Conservation (phyloP, 306 rosid genomes). For the Prinsepia uniflora region DNA sequence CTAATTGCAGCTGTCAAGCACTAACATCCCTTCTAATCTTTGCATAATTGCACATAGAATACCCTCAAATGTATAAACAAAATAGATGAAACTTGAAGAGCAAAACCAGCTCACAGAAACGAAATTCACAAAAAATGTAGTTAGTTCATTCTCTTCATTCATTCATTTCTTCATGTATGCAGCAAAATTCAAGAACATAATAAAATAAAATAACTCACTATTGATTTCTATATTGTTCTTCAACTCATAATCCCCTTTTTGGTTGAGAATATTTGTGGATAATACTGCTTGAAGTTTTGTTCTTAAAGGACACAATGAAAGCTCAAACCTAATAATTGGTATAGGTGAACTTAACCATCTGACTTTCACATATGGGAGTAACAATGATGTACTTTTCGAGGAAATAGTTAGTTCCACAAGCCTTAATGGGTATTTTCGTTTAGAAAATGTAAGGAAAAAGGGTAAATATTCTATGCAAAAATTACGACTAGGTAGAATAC, state of each 20-base stretch:
- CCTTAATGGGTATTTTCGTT: constrained; percentile 14
- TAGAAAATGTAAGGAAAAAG: constrained; percentile 2
- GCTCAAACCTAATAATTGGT: too few species aligned
- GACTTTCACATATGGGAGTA: not conserved
- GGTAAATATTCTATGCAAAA: constrained; percentile 19
- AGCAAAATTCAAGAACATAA: not conserved
- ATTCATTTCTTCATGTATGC: not conserved
- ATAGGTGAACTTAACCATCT: too few species aligned
- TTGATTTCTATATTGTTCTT: not conserved
- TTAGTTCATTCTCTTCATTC: not conserved
- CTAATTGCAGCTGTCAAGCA: not conserved
- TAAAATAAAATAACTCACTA: not conserved
- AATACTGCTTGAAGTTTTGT: not conserved
- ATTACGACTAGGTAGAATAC: constrained; percentile 25
- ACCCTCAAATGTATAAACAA: not conserved
- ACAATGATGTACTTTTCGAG: not conserved
- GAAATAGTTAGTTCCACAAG: constrained; percentile 7
- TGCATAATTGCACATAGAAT: not conserved
- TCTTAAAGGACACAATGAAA: not conserved
- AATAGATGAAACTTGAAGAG: not conserved
- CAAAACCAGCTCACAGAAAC: not conserved
- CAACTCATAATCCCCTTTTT: not conserved
- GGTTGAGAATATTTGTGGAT: not conserved
- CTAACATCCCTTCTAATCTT: not conserved
- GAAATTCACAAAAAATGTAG: not conserved